Conservation (phyloP, 2,329 filamentous ascomycete species). For the Colletotrichum sp. region DNA sequence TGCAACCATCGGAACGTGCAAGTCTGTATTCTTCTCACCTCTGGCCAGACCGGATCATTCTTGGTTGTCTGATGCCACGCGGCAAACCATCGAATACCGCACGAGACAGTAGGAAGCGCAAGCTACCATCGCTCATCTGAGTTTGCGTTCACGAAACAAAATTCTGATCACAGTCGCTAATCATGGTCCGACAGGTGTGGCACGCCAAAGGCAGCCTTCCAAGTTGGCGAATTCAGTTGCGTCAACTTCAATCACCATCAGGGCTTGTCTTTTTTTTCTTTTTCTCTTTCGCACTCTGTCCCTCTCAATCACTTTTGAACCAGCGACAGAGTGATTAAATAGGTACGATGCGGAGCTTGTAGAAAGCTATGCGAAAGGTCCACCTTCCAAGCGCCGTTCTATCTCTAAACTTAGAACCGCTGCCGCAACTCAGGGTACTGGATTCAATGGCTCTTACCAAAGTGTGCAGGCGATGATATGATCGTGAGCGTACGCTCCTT, state of each 20-base stretch:
- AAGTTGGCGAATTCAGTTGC: not conserved
- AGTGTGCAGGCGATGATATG: not conserved
- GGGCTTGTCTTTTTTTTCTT: not conserved
- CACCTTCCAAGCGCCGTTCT: not conserved
- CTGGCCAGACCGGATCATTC: not conserved
- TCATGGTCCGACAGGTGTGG: not conserved
- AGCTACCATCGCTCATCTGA: not conserved
- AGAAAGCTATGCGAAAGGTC: not conserved
- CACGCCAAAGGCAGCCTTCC: not conserved
- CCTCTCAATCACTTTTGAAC: not conserved
- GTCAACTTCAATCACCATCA: not conserved
- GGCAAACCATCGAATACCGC: not conserved
- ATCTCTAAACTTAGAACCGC: constrained; percentile 10
- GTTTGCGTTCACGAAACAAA: not conserved
- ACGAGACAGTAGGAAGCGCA: not conserved
- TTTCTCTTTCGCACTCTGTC: not conserved
- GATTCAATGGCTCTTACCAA: not conserved
- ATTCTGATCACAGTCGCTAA: not conserved
- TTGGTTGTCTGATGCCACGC: not conserved
- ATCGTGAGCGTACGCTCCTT: not conserved
- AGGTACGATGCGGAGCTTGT: not conserved
- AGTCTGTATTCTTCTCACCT: not conserved
- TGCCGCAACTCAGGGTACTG: not conserved
- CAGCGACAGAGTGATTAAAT: not conserved
- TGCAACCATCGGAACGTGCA: not conserved